Base-by-base conservation (phyloP, 2,329 filamentous ascomycete genomes). In the Neopestalotiopsis sp. region DNA sequence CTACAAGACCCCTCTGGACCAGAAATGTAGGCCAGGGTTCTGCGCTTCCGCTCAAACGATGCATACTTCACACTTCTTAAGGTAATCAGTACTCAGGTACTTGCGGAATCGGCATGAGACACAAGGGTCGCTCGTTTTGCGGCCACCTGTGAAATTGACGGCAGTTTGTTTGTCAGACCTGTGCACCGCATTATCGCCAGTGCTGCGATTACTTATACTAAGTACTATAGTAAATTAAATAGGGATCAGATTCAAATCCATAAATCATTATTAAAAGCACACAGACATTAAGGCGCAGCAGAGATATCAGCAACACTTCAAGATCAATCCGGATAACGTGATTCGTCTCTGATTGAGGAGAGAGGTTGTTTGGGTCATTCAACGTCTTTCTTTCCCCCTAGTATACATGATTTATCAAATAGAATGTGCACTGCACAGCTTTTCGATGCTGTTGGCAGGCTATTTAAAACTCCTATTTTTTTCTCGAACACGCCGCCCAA, bases 401-500 rank as follows among this genome's bases (percentile, higher is more conserved):
- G n/a, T 52, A n/a, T 52, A 52, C 45, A 52, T 52, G 45, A 24
- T 52, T n/a, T 14, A 52, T n/a, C 17, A 52, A 52, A 24, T n/a
- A n/a, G 45, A 20, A 52, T 20, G 20, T 52, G n/a, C 45, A n/a
- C 45, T 52, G 45, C 45, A 9, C 45, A 52, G 45, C 45, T n/a
- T 38, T 52, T 52, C 45, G 45, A 52, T 52, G 17, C 45, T 17
- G 45, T 17, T 52, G 30, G 9, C 30, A 62, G 32, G 30, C 32
- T 4, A 34, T 20, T 30, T 62, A 40, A 12, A 38, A 40, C 59
- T 64, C 61, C 42, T 30, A 24, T 40, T 66, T 66, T 32, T 32
- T 49, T 20, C 63, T 32, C 49, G n/a, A 17, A 57, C 65, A 42
- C 65, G 65, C 65, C 65, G 49, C 65, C 65, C 65, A 67, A 67